Evolutionary conservation across 1,139 yeast species (phyloP).

Genomic region (Yamadazyma kanchanaburiensis): DNA sequence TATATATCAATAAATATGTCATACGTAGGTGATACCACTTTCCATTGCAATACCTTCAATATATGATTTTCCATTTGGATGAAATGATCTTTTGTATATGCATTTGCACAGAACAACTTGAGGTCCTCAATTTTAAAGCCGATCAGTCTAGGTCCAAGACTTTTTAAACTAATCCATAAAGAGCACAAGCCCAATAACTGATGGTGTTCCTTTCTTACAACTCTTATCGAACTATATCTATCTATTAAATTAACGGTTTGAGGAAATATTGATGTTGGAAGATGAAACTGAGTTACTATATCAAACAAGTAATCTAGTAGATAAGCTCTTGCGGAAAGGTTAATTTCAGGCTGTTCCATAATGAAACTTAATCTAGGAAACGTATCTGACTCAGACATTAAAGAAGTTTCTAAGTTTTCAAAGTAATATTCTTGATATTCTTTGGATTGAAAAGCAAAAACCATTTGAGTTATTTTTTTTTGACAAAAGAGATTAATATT

Average conservation of each 20-base stretch:
- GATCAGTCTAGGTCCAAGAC: slow-evolving; percentile 57
- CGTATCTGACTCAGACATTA: not conserved
- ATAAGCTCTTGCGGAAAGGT: slow-evolving; percentile 45
- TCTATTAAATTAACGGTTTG: slow-evolving; percentile 54
- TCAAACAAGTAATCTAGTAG: slow-evolving; percentile 52
- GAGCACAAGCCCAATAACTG: slow-evolving; percentile 68
- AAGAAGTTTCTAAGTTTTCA: too few relatives aligned
- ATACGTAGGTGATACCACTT: slow-evolving; percentile 53
- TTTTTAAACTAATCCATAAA: slow-evolving; percentile 72
- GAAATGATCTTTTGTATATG: slow-evolving; percentile 60
- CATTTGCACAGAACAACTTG: slow-evolving; percentile 52
- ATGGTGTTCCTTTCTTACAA: slow-evolving; percentile 53
- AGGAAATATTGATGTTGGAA: slow-evolving; percentile 51
- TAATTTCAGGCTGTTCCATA: slow-evolving; percentile 49
- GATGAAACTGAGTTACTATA: slow-evolving; percentile 44
- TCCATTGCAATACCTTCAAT: slow-evolving; percentile 56
- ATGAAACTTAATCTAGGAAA: not conserved
- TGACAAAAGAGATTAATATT: too few relatives aligned
- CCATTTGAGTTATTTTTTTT: too few relatives aligned
- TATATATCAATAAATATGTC: slow-evolving; percentile 60
- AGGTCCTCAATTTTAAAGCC: slow-evolving; percentile 50
- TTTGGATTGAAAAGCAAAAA: too few relatives aligned
- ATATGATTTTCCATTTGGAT: slow-evolving; percentile 67
- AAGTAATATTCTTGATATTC: not conserved
- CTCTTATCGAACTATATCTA: slow-evolving; percentile 45